Conservation (phyloP, 345 rosid genomes). For the Eucalyptus cloeziana region DNA sequence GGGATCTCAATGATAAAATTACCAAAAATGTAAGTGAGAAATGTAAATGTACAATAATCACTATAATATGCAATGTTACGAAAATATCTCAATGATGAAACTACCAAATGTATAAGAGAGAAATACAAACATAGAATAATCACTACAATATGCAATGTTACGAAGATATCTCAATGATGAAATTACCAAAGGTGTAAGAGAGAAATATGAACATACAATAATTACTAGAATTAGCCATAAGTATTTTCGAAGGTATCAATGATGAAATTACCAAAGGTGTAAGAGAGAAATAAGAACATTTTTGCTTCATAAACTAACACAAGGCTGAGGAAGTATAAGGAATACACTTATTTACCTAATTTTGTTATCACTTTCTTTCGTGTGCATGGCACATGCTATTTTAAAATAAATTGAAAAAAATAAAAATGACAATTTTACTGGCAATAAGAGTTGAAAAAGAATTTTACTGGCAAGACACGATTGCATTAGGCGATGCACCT, state of each 20-base stretch:
- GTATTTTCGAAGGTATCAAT: too few species aligned
- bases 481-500: too few species aligned
- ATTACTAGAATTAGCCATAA: too few species aligned
- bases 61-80: neutral
- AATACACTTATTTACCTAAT: neutral
- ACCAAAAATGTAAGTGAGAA: too few species aligned
- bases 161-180: too few species aligned
- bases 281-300: neutral
- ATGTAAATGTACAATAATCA: neutral
- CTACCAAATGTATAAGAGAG: neutral
- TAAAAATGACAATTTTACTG: neutral
- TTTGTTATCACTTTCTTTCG: neutral
- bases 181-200: too few species aligned
- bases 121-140: too few species aligned
- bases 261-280: neutral
- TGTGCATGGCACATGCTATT: neutral
- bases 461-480: neutral
- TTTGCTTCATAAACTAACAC: neutral
- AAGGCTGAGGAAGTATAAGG: neutral
- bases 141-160: too few species aligned
- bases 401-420: too few species aligned
- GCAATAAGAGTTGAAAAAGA: neutral
- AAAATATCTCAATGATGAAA: neutral
- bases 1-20: neutral
- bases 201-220: too few species aligned